phyloP scores from a whole-genome alignment of 768 basidiomycete genomes.

The Lactifluus hygrophoroides region DNA sequence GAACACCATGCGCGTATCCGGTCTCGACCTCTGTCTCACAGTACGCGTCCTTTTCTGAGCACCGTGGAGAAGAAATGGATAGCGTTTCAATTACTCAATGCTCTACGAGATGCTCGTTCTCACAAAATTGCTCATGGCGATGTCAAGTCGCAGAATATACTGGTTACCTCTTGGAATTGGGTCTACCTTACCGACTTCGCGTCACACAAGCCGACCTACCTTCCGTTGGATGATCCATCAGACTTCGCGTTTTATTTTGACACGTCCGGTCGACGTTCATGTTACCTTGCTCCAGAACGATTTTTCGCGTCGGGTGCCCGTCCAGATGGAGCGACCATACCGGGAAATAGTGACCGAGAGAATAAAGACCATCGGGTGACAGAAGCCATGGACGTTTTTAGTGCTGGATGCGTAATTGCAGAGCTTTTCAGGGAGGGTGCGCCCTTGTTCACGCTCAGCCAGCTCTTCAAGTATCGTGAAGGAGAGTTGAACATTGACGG shows the following conservation, averaged over 20 bases:
- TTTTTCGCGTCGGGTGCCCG: slow-evolving; percentile 74
- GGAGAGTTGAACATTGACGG: slow-evolving; percentile 73
- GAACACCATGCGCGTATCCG: neutral
- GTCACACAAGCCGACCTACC: slow-evolving; percentile 86
- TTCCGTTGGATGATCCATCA: slow-evolving; percentile 93
- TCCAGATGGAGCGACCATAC: slow-evolving; percentile 29
- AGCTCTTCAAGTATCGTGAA: slow-evolving; percentile 88
- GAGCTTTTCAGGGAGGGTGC: slow-evolving; percentile 95
- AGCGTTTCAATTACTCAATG: slow-evolving; percentile 83
- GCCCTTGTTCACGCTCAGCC: slow-evolving; percentile 86
- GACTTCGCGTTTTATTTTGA: slow-evolving; percentile 99
- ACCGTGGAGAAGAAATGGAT: slow-evolving; percentile 97
- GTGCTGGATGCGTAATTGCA: slow-evolving; percentile 88
- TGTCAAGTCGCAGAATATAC: slow-evolving; percentile 94
- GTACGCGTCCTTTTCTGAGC: slow-evolving; percentile 91
- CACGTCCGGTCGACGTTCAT: slow-evolving; percentile 85
- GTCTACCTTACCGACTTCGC: slow-evolving; percentile 94
- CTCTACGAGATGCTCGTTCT: slow-evolving; percentile 72
- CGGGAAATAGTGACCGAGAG: slow-evolving; percentile 40
- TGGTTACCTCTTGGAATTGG: slow-evolving; percentile 95
- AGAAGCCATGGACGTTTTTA: slow-evolving; percentile 97
- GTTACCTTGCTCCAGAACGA: slow-evolving; percentile 93
- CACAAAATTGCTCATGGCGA: slow-evolving; percentile 94
- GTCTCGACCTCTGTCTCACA: slow-evolving; percentile 27
- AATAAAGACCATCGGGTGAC: slow-evolving; percentile 77